phyloP scores from a whole-genome alignment of 768 basidiomycete genomes.

The Lactarius psammicola region DNA sequence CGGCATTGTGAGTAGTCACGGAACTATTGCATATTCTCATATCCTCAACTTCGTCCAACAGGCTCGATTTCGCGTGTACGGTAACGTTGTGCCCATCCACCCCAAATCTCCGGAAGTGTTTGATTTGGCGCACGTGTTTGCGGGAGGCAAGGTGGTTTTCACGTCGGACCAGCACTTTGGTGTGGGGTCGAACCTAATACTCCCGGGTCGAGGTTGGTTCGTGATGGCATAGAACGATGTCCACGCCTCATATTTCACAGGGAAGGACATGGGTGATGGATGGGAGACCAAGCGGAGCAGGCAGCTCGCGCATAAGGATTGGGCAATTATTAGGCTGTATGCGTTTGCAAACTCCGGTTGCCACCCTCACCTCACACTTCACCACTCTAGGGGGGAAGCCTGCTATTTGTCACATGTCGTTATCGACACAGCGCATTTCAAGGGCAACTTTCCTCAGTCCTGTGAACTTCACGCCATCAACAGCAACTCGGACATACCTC shows the following conservation, averaged over 20 bases:
- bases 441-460: conserved; percentile 92
- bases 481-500: conserved; percentile 38
- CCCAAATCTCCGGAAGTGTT: conserved; percentile 54
- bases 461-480: conserved; percentile 70
- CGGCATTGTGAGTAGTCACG: conserved; percentile 69
- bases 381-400: conserved; percentile 57
- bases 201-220: conserved; percentile 75
- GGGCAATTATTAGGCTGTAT: conserved; percentile 87
- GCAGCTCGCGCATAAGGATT: conserved; percentile 78
- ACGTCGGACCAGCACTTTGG: conserved; percentile 97
- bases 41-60: conserved; percentile 35
- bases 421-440: conserved; percentile 94
- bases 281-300: conserved; percentile 97
- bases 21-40: conserved; percentile 18
- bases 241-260: conserved; percentile 32
- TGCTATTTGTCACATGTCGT: conserved; percentile 75
- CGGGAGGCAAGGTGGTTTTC: conserved; percentile 79
- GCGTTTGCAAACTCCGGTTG: conserved; percentile 33
- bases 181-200: conserved; percentile 82
- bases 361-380: conserved; percentile 1
- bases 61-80: conserved; percentile 94
- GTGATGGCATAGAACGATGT: conserved; percentile 8
- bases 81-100: conserved; percentile 64
- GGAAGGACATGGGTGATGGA: conserved; percentile 94
- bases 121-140: conserved; percentile 88